Evolutionary conservation across 129 eudicot genomes (phyloP), one percentile per base, ranked within the genome.

Genomic region (Tagetes patula): DNA sequence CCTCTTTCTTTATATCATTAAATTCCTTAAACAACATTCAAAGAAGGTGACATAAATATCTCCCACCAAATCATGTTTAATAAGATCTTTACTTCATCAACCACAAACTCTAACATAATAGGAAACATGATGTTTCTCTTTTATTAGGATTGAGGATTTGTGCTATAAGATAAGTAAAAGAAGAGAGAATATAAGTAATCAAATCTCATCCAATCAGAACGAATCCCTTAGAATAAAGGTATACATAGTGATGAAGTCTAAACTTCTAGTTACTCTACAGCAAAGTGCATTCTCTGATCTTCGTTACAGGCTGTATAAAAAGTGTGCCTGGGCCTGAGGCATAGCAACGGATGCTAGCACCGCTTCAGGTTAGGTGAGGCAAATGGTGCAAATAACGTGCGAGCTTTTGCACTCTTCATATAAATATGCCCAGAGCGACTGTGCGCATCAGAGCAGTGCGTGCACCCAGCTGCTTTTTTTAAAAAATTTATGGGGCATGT

Each of bases 11-110:
- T n/a, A 55, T 71, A 39, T 9, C 10, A 71, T 53, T 9, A 30
- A 37, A 9, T 20, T 52, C 74, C 46, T 70, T 70, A 52, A 42
- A 27, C 2, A 53, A 70, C 65, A 70, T 38, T 38, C 30, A 0
- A 70, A 39, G 27, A 70, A 70, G 45, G 47, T 70, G 63, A n/a
- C 48, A 38, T 36, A 70, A 69, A 48, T 53, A 8, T 52, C 61
- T 39, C 54, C 73, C 73, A 36, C 42, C 56, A 50, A 14, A 52
- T 70, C 64, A 37, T 63, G 46, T 63, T 33, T 53, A 53, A 27
- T n/a, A 58, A 27, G 66, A 60, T 60, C 3, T 60, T 60, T 60
- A 34, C 42, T 20, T 36, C 67, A 34, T 34, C 5, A 61, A 36
- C 27, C 67, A 61, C 31, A 61, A 53, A 61, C 43, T 36, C 67